Evolutionary conservation across 2,329 filamentous ascomycete species (phyloP), one percentile per base, ranked within the genome.

Genomic region (Mariannaea sp.): DNA sequence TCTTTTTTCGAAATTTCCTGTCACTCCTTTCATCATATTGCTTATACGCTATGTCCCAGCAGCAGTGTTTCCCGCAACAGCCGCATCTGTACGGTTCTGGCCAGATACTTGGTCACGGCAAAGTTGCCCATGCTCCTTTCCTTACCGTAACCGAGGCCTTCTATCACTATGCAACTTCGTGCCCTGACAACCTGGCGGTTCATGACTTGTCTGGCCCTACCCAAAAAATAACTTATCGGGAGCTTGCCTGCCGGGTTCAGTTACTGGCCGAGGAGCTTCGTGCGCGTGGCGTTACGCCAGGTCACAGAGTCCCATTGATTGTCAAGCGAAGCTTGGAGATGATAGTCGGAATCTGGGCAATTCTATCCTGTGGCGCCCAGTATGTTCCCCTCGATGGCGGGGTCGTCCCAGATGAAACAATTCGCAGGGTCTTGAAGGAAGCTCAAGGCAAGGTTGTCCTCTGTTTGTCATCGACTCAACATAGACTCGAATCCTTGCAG

Each of bases 361-460:
- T 84, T 14, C 69, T 85, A 27, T 81, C 80, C 50, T 77, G 77
- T 41, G 81, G 82, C 16, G 82, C 77, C 12, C 81, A 85, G 58
- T 85, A 85, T 61, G 75, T 84, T 5, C 82, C 82, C 3, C 73
- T 85, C 2, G 83, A 86, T 55, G 81, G 81, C 29, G 77, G 78
- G 5, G 73, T 81, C 26, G 76, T 79, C 8, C 72, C 79, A 0
- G 77, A 79, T 43, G 70, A 72, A 14, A 76, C 77, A 3, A 71
- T 85, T 20, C 68, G 69, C 19, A 76, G 79, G 50, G 80, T 83
- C 20, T 70, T 83, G 40, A 65, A 70, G 20, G 73, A 84, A 58
- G 76, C 78, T 2, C 67, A 68, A 10, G 71, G 75, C 6, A 63
- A 67, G 4, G 70, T 79, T 22, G 71, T 80, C 13, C 66, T 84